phyloP scores from a whole-genome alignment of 306 rosid species.

The Prunus mume region DNA sequence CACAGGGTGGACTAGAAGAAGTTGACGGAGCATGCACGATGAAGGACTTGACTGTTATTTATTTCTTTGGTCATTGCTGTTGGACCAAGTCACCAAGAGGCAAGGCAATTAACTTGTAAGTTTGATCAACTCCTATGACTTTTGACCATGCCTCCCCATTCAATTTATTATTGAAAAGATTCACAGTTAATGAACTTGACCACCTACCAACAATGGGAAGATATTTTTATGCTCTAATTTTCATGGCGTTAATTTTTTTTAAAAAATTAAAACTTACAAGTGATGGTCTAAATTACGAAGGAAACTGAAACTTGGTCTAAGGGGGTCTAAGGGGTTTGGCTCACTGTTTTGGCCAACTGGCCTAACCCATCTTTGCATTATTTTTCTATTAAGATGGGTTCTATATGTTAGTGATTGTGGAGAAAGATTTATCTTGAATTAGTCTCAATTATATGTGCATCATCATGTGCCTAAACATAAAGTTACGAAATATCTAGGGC shows the following conservation, averaged over 20 bases:
- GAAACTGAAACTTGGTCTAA: no score
- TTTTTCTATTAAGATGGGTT: no score
- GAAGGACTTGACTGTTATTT: not conserved
- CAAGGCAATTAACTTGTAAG: not conserved
- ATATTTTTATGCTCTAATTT: not conserved
- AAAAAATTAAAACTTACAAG: no score
- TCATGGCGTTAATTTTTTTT: not conserved
- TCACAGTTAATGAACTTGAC: not conserved
- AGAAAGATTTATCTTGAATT: no score
- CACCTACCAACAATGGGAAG: not conserved
- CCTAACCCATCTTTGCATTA: no score
- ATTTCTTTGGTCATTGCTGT: not conserved
- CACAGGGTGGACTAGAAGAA: not conserved
- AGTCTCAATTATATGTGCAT: no score
- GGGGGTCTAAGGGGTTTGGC: no score
- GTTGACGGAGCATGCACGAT: not conserved
- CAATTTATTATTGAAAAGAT: not conserved
- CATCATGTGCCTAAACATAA: not conserved
- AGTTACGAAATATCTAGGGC: not conserved
- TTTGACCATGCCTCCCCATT: not conserved
- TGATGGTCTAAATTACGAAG: no score
- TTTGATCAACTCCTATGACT: not conserved
- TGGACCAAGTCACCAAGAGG: constrained; percentile 2
- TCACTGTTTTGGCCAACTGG: no score
- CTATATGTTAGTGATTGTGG: no score